A percentile compares a stretch with the other conserved stretches of the same genome.
phyloP scores from a whole-genome alignment of 2,329 filamentous ascomycete genomes.

The Fusarium zealandicum region DNA sequence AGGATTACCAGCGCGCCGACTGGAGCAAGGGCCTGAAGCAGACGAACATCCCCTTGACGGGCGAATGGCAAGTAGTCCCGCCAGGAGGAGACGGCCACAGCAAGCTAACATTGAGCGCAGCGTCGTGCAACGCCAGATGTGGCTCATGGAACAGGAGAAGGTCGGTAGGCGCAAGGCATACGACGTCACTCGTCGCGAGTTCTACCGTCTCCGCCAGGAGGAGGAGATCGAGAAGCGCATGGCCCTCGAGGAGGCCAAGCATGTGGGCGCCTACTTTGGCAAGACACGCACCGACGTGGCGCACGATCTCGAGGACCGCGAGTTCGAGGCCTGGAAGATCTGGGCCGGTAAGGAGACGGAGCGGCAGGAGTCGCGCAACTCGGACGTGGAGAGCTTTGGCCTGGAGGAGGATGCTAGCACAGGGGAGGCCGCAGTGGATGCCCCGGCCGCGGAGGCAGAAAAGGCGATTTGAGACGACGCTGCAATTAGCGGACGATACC shows the following conservation, averaged over 20 bases:
- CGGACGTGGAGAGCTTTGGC: constrained; percentile 54
- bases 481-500: constrained; percentile 27
- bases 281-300: constrained; percentile 76
- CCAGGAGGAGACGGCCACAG: background rate
- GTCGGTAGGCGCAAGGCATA: constrained; percentile 76
- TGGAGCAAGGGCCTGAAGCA: constrained; percentile 82
- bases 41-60: constrained; percentile 76
- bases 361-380: constrained; percentile 50
- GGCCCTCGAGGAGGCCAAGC: constrained; percentile 84
- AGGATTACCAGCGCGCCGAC: constrained; percentile 76
- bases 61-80: constrained; percentile 54
- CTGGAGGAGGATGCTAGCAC: constrained; percentile 42
- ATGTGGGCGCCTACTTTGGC: constrained; percentile 89
- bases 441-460: constrained; percentile 23
- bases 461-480: constrained; percentile 21
- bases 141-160: constrained; percentile 73
- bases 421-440: constrained; percentile 35
- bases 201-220: constrained; percentile 82
- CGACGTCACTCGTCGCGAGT: constrained; percentile 85
- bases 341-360: constrained; percentile 69
- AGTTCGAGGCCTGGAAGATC: constrained; percentile 83
- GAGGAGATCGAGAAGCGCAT: constrained; percentile 85
- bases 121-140: constrained; percentile 90
- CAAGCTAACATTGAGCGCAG: constrained; percentile 55
- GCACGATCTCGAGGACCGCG: constrained; percentile 80